Evolutionary conservation across 768 basidiomycete genomes (phyloP), one percentile per base, ranked within the genome.

Genomic region (Leucocoprinus birnbaumii): DNA sequence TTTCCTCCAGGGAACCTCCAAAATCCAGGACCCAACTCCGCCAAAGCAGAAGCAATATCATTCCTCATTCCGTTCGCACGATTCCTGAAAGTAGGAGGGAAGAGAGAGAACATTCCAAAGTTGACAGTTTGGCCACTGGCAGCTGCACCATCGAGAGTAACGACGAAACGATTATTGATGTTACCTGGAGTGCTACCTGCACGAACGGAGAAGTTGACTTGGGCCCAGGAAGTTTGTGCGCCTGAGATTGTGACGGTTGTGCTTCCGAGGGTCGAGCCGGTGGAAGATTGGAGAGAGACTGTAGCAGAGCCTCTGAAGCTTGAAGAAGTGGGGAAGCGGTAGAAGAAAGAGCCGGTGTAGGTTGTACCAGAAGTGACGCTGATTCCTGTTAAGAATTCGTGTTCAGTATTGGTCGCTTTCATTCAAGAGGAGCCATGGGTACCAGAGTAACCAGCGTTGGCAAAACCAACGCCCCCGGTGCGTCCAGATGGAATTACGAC

Each of bases 1-100:
- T 84, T 85, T 8, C 86, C 86, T 18, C 86, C 86, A 8, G 85
- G 86, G 60, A 86, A 79, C 35, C 86, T 75, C 72, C 83, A 86
- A 66, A 86, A 83, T 2, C 79, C 71, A 16, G 86, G 84, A 6
- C 73, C 75, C 71, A 81, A 77, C 7, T 79, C 78, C 16, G 71
- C 70, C 40, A 87, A 69, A 3, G 82, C 69, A 80, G 86, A 52
- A 11, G 84, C 83, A 48, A 87, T 71, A 59, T 87, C 86, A 3
- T 74, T 65, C 27, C 86, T 72, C 73, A 87, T 74, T 0, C 86
- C 86, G 61, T 87, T 87, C 27, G 65, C 55, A 48, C 83, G 73
- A 46, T 71, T 68, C 58, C 83, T 85, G 71, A 81, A 87, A 2
- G 84, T 87, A 6, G 86, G 85, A 0, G 86, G 86, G 67, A 88